Evolutionary conservation across 2,329 filamentous ascomycete species (phyloP), one percentile per base, ranked within the genome.

Genomic region (Biscogniauxia sp.): DNA sequence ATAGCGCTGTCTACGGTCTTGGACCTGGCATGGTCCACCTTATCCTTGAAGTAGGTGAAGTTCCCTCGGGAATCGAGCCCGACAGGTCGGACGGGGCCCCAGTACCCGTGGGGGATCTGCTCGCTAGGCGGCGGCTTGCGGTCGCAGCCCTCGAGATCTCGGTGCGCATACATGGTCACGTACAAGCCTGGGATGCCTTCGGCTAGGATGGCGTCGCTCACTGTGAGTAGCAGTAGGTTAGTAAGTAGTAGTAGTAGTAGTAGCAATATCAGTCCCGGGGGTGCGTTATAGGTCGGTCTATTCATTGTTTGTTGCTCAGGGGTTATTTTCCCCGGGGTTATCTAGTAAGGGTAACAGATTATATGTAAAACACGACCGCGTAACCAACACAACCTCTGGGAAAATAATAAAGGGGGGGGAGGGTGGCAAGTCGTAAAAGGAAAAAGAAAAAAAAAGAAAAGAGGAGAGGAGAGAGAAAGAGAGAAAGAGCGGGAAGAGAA

Each of bases 141-240:
- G 23, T 57, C 51, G 37, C n/a, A 26, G 17, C 45, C 50, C 13
- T 37, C 37, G 3, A 55, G 28, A 2, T 20, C 41, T 4, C 19
- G 11, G 15, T 56, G 55, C 37, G 2, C 26, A 20, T 41, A 51
- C n/a, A 20, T 17, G 7, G 5, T 28, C 7, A 49, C 32, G 51
- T 62, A 66, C 32, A 66, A 3, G n/a, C 53, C 55, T 2, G 64
- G 62, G 8, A 62, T 49, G 19, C 61, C 62, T 53, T 64, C 54
- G 20, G 60, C 60, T 11, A 64, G 28, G 25, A 60, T 56, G 25
- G 51, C 49, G 25, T 64, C 64, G 53, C 60, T 61, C 26, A 66
- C 37, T 45, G 17, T 45, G 32, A 37, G 9, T 37, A 37, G 9
- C 13, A n/a, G n/a, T n/a, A n/a, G 32, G 13, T 2, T 7, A 37